A percentile compares a stretch with the other conserved stretches of the same genome.
phyloP scores from a whole-genome alignment of 2,329 filamentous ascomycete genomes.

The Laburnicola sp. region DNA sequence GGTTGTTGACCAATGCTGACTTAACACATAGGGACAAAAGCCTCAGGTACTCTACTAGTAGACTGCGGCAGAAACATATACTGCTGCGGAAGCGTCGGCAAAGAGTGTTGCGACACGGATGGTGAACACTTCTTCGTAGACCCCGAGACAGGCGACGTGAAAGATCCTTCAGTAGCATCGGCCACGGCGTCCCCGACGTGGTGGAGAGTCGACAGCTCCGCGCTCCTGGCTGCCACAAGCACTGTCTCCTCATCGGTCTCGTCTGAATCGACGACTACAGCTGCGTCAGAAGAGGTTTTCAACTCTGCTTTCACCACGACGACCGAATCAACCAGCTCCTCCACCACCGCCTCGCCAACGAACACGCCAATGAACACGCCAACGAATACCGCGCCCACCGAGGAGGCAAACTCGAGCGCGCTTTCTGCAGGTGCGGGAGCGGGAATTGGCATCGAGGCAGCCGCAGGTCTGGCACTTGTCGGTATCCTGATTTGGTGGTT shows the following conservation, averaged over 20 bases:
- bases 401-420: neutral
- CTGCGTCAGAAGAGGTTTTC: neutral
- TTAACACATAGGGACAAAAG: too few species aligned
- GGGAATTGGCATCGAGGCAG: neutral
- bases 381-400: neutral
- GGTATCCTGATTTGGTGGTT: neutral
- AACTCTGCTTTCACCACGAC: neutral
- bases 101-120: neutral
- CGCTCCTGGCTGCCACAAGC: neutral
- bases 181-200: neutral
- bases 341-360: neutral
- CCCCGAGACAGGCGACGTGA: neutral
- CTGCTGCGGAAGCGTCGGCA: neutral
- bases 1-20: too few species aligned
- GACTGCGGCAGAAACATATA: constrained; percentile 2
- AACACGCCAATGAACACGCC: neutral
- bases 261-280: neutral
- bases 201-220: constrained; percentile 3
- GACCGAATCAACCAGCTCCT: neutral
- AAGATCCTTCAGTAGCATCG: neutral
- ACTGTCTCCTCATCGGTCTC: neutral
- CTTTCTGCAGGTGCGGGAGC: neutral
- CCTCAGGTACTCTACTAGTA: neutral
- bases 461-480: neutral
- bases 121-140: neutral